Conservation (phyloP, 2,329 filamentous ascomycete genomes). For the Magnaporthiopsis incrustans region DNA sequence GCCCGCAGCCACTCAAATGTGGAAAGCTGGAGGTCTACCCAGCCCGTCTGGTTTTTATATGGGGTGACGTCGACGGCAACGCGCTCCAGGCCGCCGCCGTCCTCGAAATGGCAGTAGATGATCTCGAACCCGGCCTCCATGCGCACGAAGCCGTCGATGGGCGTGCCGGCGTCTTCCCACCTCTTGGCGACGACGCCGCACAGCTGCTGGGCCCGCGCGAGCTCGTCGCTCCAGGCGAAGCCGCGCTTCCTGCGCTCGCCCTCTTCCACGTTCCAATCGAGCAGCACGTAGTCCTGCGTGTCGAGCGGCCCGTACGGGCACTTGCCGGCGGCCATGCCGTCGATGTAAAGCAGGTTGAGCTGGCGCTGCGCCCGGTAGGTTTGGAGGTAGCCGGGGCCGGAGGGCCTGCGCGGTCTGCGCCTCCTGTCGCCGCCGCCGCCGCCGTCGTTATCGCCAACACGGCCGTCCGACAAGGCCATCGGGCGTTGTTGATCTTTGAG, state of each 20-base stretch:
- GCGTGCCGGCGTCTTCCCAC: conserved; percentile 28
- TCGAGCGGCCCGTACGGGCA: conserved; percentile 58
- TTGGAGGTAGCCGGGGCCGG: conserved; percentile 51
- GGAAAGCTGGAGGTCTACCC: conserved; percentile 9
- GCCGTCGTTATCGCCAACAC: conserved; percentile 4
- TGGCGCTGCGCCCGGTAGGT: conserved; percentile 52
- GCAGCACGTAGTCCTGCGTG: conserved; percentile 54
- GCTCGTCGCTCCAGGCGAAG: conserved; percentile 28
- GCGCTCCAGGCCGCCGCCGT: conserved; percentile 27
- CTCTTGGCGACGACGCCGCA: conserved; percentile 44
- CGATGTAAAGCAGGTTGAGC: conserved; percentile 57
- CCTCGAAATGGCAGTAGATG: conserved; percentile 55
- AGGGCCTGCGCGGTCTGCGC: background rate
- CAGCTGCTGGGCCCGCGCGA: conserved; percentile 41
- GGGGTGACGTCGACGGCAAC: conserved; percentile 19
- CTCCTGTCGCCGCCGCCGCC: conserved; percentile 8
- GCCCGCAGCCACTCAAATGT: conserved; percentile 30
- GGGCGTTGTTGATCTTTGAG: conserved; percentile 3
- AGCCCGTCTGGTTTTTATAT: conserved; percentile 13
- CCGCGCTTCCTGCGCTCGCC: background rate
- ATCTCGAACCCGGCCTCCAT: conserved; percentile 66
- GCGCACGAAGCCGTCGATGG: conserved; percentile 56
- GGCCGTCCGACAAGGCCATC: background rate
- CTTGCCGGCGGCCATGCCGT: conserved; percentile 64
- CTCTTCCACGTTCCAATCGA: conserved; percentile 9